Evolutionary conservation across 2,329 filamentous ascomycete species (phyloP), one percentile per base, ranked within the genome.

Genomic region (Talaromyces sp.): DNA sequence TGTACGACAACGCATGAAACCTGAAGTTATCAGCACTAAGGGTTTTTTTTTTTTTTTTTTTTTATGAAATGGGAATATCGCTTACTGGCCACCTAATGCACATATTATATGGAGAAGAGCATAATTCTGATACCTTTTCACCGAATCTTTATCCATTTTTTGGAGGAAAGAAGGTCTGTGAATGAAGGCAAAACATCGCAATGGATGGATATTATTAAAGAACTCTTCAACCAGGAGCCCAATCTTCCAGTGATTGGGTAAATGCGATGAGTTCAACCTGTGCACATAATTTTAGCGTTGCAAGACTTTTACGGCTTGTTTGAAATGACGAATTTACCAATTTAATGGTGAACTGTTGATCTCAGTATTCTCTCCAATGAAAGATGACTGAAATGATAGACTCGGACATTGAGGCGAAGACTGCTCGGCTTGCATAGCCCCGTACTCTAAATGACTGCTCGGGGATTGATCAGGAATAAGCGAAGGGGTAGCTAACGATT

Each of bases 61-160:
- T 39, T 20, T 13, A 4, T 32, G 3, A 36, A 5, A 46, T 33
- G 2, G 24, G 29, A n/a, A 39, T 13, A 6, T 24, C 6, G 4
- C 60, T 54, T 58, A 63, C 60, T 63, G 60, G 20, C 46, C 58
- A 46, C 60, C 60, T 1, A 63, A 16, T 3, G 60, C 58, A 29
- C 60, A 63, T 5, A 63, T 61, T 11, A 63, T 49, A 52, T 63
- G 58, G 13, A 63, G 44, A 14, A 63, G 39, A 7, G 60, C 60
- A 49, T 56, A 40, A 6, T 43, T 52, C 2, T 56, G 47, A 39
- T 36, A 32, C 3, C 27, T 45, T 5, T 49, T 45, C 1, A 49
- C 46, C 2, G 27, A n/a, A 6, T 60, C 47, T 19, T 42, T 54
- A 17, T 63, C 60, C 17, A 63, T 29, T 17, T 29, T 49, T 22